phyloP scores from a whole-genome alignment of 169 alveolate species.

The Plasmodium billcollinsi region DNA sequence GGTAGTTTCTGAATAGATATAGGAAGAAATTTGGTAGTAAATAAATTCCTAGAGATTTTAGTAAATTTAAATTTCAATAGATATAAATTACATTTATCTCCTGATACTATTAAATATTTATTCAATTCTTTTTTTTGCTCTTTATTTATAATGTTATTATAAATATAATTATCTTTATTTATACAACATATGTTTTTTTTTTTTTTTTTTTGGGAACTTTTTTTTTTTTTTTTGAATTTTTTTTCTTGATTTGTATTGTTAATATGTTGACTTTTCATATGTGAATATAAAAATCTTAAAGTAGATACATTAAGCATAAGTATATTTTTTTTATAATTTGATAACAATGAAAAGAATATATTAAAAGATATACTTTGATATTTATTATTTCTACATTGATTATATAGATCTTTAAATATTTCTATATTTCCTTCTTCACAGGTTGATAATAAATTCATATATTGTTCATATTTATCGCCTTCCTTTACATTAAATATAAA shows the following conservation, averaged over 20 bases:
- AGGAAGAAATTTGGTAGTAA: slow-evolving; percentile 52
- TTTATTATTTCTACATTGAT: not conserved
- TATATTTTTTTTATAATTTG: slow-evolving; percentile 30
- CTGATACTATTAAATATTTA: slow-evolving; percentile 48
- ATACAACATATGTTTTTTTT: slow-evolving; percentile 17
- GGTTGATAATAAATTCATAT: too few species aligned
- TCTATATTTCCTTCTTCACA: too few species aligned
- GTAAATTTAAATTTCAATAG: slow-evolving; percentile 44
- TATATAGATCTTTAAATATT: not conserved
- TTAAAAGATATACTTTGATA: slow-evolving; percentile 16
- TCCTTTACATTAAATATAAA: slow-evolving; percentile 18
- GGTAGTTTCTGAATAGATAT: slow-evolving; percentile 35
- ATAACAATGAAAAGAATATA: slow-evolving; percentile 22
- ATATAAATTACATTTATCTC: slow-evolving; percentile 54
- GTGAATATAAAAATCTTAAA: slow-evolving; percentile 67
- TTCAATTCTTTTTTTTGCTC: slow-evolving; percentile 57
- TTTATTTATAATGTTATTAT: slow-evolving; percentile 23
- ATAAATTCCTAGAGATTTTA: slow-evolving; percentile 52
- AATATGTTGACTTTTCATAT: slow-evolving; percentile 18
- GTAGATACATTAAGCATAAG: slow-evolving; percentile 54
- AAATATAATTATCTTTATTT: slow-evolving; percentile 1
- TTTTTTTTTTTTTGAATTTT: slow-evolving; percentile 4
- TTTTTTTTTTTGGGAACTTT: not conserved
- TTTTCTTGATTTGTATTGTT: not conserved
- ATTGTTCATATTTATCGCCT: too few species aligned